These are phyloP conservation scores for Amanita inopinata DNA, from an alignment of 768 basidiomycete species.

Conservation along the genomic window DNA sequence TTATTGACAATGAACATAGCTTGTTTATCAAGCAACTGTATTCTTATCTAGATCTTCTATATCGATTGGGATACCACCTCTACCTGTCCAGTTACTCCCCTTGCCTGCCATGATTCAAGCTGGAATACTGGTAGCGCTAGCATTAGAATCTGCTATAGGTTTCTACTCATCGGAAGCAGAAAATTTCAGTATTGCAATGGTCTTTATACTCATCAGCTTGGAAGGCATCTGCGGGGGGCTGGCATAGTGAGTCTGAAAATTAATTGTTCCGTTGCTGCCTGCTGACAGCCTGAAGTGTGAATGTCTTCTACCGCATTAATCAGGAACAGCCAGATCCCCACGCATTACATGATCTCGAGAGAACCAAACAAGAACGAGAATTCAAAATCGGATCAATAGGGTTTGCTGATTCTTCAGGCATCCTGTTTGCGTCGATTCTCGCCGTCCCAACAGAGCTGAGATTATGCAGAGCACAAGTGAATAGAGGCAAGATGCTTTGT, in stretches of 20 bases:
- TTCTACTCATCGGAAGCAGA: slow-evolving; percentile 41
- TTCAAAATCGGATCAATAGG: slow-evolving; percentile 89
- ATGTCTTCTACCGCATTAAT: slow-evolving; percentile 77
- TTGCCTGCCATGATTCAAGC: slow-evolving; percentile 72
- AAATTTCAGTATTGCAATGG: slow-evolving; percentile 43
- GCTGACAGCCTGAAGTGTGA: slow-evolving; percentile 46
- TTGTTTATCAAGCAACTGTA: slow-evolving; percentile 84
- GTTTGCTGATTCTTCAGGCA: slow-evolving; percentile 74
- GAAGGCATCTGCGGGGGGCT: slow-evolving; percentile 92
- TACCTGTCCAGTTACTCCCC: slow-evolving; percentile 59
- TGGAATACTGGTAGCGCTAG: slow-evolving; percentile 49
- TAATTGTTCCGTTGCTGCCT: slow-evolving; percentile 10
- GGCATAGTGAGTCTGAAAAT: slow-evolving; percentile 60
- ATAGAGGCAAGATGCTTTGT: slow-evolving; percentile 64
- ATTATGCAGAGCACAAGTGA: slow-evolving; percentile 66
- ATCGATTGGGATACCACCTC: slow-evolving; percentile 71
- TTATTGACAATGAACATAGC: slow-evolving; percentile 29
- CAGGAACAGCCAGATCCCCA: slow-evolving; percentile 50
- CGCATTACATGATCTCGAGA: slow-evolving; percentile 41
- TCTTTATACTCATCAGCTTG: slow-evolving; percentile 70
- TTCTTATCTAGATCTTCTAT: slow-evolving; percentile 91
- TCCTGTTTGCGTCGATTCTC: slow-evolving; percentile 50
- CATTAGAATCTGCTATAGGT: slow-evolving; percentile 60
- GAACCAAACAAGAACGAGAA: slow-evolving; percentile 67
- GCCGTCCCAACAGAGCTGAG: slow-evolving; percentile 68